These are phyloP conservation scores for Gomphus sp. DNA, from an alignment of 1,284 basidiomycete species.

Conservation along the genomic window DNA sequence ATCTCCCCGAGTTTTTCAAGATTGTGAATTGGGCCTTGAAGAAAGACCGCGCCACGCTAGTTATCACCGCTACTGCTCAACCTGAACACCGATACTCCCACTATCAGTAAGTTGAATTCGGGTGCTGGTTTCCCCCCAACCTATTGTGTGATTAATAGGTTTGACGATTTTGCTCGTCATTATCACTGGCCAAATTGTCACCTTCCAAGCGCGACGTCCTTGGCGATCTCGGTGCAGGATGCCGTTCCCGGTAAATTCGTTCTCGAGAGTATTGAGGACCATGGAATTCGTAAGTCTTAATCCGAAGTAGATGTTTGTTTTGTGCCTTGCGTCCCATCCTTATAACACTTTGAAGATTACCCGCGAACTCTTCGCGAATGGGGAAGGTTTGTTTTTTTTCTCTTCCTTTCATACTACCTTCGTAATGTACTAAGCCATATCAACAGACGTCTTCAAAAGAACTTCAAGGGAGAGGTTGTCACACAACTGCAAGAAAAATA, in stretches of 20 bases:
- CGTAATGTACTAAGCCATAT: neutral
- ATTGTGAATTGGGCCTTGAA: slow-evolving; percentile 79
- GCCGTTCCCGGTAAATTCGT: slow-evolving; percentile 67
- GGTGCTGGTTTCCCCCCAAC: slow-evolving; percentile 2
- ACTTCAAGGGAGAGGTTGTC: too few relatives aligned
- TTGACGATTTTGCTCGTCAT: slow-evolving; percentile 84
- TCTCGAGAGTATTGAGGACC: slow-evolving; percentile 82
- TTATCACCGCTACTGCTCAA: slow-evolving; percentile 78
- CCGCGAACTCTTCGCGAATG: slow-evolving; percentile 86
- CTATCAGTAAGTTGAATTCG: slow-evolving; percentile 46
- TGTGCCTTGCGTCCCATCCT: neutral
- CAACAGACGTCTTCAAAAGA: slow-evolving; percentile 17
- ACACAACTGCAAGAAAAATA: too few relatives aligned
- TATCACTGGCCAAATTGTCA: slow-evolving; percentile 93
- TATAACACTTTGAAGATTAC: slow-evolving; percentile 46
- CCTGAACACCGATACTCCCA: slow-evolving; percentile 66
- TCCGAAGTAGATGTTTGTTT: neutral
- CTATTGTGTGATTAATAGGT: slow-evolving; percentile 27
- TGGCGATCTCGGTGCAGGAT: slow-evolving; percentile 56
- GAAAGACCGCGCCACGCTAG: slow-evolving; percentile 53
- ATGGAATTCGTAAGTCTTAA: slow-evolving; percentile 56
- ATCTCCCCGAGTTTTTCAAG: slow-evolving; percentile 39
- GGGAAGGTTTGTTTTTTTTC: slow-evolving; percentile 23
- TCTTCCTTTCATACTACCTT: too few relatives aligned
- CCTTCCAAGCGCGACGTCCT: slow-evolving; percentile 70